A percentile compares a stretch with the other conserved stretches of the same genome.
These are phyloP conservation scores for Chaetomium sp. DNA, from an alignment of 2,329 filamentous ascomycete species.

Conservation along the genomic window DNA sequence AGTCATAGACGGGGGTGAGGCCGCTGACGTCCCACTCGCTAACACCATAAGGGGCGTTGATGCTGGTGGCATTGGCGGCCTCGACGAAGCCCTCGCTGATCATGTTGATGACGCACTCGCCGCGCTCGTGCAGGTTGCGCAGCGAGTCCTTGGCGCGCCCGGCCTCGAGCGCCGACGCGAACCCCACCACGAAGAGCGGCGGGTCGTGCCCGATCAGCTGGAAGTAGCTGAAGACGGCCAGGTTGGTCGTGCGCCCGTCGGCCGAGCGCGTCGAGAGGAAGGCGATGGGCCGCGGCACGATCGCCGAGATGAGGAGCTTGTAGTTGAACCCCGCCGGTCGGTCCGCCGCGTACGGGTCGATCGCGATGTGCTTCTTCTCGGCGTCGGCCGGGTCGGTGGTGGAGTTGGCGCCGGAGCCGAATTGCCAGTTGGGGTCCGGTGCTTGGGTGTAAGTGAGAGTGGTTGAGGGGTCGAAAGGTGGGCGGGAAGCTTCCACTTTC, in stretches of 20 bases:
- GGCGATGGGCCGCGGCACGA: constrained; percentile 80
- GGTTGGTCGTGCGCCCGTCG: constrained; percentile 69
- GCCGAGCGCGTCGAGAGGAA: constrained; percentile 58
- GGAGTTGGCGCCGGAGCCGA: constrained; percentile 66
- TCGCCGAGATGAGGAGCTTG: constrained; percentile 82
- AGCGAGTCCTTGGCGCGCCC: constrained; percentile 75
- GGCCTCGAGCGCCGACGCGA: constrained; percentile 45
- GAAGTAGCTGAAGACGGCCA: constrained; percentile 88
- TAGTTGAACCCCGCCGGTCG: constrained; percentile 76
- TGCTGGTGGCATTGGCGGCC: constrained; percentile 78
- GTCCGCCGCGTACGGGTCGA: constrained; percentile 76
- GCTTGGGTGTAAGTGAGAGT: constrained; percentile 64
- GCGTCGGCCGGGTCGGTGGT: constrained; percentile 30
- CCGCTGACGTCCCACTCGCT: constrained; percentile 82
- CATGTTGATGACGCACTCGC: constrained; percentile 84
- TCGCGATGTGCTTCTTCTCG: constrained; percentile 65
- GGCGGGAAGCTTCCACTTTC: constrained; percentile 65
- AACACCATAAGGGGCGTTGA: constrained; percentile 75
- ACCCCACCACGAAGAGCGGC: constrained; percentile 71
- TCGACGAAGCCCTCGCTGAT: constrained; percentile 83
- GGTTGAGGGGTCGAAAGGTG: constrained; percentile 56
- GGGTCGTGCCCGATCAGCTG: constrained; percentile 84
- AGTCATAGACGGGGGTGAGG: constrained; percentile 67
- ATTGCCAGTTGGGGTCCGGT: constrained; percentile 64
- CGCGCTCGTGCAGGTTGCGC: constrained; percentile 68